Conservation (phyloP, 805 yeast genomes). For the Naumovozyma castellii region DNA sequence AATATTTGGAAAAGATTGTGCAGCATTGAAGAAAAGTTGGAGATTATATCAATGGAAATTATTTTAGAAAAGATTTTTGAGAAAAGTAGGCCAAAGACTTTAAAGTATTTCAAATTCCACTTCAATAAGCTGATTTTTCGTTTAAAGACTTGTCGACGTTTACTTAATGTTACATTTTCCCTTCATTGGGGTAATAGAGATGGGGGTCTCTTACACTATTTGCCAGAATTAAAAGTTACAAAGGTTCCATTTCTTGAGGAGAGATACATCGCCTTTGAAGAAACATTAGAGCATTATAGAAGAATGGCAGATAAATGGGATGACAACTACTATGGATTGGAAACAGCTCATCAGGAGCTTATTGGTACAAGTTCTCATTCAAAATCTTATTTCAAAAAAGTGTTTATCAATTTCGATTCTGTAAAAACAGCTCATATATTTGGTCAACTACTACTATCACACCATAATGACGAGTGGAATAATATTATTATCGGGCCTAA, state of each 20-base stretch:
- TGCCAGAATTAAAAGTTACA: conserved; percentile 1
- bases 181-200: too few species aligned
- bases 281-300: conserved; percentile 3
- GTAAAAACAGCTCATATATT: conserved; percentile 54
- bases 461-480: conserved; percentile 35
- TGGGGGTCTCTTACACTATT: not conserved
- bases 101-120: conserved; percentile 3
- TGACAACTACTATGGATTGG: not conserved
- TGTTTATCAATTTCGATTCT: conserved; percentile 53
- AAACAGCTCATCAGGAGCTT: not conserved
- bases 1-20: conserved; percentile 25
- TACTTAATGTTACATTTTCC: not conserved
- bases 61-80: conserved; percentile 15
- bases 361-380: not conserved
- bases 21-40: conserved; percentile 30
- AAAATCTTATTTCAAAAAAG: conserved; percentile 29
- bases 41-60: conserved; percentile 33
- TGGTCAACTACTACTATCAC: conserved; percentile 45
- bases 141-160: conserved; percentile 1
- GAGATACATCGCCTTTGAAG: conserved; percentile 5
- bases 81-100: conserved; percentile 5
- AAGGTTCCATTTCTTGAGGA: conserved; percentile 1
- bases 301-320: conserved; percentile 3
- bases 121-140: not conserved
- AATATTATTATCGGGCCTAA: conserved; percentile 43